phyloP scores from a whole-genome alignment of 169 alveolate species.

The Plasmodium vivax region DNA sequence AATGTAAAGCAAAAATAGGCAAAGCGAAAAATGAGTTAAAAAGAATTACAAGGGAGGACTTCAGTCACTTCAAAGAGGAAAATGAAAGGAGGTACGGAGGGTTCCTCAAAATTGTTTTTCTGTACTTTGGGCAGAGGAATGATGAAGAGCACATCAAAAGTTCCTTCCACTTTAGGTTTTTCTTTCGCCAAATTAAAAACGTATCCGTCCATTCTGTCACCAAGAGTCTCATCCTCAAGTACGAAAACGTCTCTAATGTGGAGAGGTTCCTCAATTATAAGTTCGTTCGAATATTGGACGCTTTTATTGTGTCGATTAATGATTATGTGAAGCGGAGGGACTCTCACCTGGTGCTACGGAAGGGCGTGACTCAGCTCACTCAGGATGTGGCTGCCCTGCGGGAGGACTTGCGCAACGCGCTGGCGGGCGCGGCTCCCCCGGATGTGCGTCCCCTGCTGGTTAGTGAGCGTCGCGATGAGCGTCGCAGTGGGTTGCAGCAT shows the following conservation, averaged over 20 bases:
- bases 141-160: slow-evolving; percentile 3
- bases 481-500: neutral
- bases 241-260: slow-evolving; percentile 56
- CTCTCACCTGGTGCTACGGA: neutral
- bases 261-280: slow-evolving; percentile 18
- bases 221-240: slow-evolving; percentile 27
- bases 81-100: slow-evolving; percentile 22
- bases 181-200: slow-evolving; percentile 1
- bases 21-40: slow-evolving; percentile 23
- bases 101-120: slow-evolving; percentile 42
- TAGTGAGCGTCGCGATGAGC: neutral
- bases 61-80: slow-evolving; percentile 6
- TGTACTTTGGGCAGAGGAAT: slow-evolving; percentile 16
- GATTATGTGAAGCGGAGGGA: slow-evolving; percentile 25
- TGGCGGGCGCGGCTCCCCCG: neutral
- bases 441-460: neutral
- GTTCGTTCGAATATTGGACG: neutral
- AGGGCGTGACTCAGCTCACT: neutral
- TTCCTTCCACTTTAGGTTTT: slow-evolving; percentile 2
- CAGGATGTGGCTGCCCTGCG: neutral
- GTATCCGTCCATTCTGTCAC: neutral
- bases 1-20: neutral
- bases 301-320: slow-evolving; percentile 26
- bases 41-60: slow-evolving; percentile 26
- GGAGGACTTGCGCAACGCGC: neutral